These are phyloP conservation scores for Beauveria pseudobassiana DNA, from an alignment of 2,329 filamentous ascomycete genomes.

Conservation along the genomic window DNA sequence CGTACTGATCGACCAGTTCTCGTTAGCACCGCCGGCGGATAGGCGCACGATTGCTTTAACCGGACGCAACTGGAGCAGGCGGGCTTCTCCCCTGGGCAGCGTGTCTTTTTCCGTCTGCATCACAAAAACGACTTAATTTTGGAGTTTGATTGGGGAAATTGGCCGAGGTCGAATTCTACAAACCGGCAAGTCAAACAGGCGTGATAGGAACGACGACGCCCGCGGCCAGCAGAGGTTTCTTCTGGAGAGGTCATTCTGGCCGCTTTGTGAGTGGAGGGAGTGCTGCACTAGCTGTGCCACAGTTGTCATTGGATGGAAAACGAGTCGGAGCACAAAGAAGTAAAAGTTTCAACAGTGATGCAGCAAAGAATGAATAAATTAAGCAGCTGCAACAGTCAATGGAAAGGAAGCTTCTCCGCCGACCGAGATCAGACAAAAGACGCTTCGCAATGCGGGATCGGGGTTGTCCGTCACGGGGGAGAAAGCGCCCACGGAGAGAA, in stretches of 20 bases:
- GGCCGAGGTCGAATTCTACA: constrained; percentile 11
- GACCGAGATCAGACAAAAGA: neutral
- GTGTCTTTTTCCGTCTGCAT: constrained; percentile 34
- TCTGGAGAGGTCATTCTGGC: constrained; percentile 25
- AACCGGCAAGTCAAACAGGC: constrained; percentile 42
- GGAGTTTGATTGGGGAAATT: neutral
- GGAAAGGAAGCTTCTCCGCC: neutral
- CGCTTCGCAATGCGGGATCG: neutral
- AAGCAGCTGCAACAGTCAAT: neutral
- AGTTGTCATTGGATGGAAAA: neutral
- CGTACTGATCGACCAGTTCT: constrained; percentile 38
- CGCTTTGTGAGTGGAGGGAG: neutral
- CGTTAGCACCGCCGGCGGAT: constrained; percentile 30
- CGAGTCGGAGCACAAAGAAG: neutral
- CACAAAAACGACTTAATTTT: neutral
- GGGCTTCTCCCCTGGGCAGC: constrained; percentile 44
- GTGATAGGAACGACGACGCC: constrained; percentile 32
- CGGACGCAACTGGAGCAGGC: constrained; percentile 43
- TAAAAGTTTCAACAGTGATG: neutral
- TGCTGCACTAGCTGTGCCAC: neutral
- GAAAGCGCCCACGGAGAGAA: neutral
- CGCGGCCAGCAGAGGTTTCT: constrained; percentile 23
- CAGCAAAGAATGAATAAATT: neutral
- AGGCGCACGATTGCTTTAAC: constrained; percentile 39
- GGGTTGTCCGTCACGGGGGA: neutral